These are phyloP conservation scores for Metschnikowia kofuensis DNA, from an alignment of 805 yeast genomes.

Conservation along the genomic window DNA sequence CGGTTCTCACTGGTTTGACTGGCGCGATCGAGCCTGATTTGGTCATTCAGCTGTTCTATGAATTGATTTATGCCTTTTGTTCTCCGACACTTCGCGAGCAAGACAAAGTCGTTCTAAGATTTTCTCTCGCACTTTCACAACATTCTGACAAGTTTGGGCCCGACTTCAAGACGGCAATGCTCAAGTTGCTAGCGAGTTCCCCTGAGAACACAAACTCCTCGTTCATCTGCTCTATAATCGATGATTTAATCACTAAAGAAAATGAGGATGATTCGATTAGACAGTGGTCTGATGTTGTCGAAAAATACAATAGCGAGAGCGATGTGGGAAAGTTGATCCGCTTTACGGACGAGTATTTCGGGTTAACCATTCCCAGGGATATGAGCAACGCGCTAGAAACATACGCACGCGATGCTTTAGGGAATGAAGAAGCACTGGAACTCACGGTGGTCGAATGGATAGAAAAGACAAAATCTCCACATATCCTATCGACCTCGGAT, in stretches of 20 bases:
- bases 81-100: slow-evolving; percentile 45
- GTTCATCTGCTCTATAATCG: neutral
- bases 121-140: slow-evolving; percentile 32
- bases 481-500: slow-evolving; percentile 55
- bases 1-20: slow-evolving; percentile 19
- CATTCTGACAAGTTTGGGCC: slow-evolving; percentile 25
- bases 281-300: neutral
- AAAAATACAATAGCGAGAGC: neutral
- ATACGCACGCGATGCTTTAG: neutral
- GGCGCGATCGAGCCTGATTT: slow-evolving; percentile 6
- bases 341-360: slow-evolving; percentile 3
- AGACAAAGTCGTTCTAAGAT: slow-evolving; percentile 46
- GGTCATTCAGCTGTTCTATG: slow-evolving; percentile 40
- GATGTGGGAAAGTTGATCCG: neutral
- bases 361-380: neutral
- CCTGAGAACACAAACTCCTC: neutral
- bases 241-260: neutral
- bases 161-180: slow-evolving; percentile 18
- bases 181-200: neutral
- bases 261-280: neutral
- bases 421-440: neutral
- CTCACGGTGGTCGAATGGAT: slow-evolving; percentile 6
- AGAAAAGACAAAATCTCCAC: slow-evolving; percentile 23
- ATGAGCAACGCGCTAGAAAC: neutral
- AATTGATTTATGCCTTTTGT: slow-evolving; percentile 43